Percentiles rank a stretch among this genome's conserved stretches.
Conservation (phyloP, 495 filamentous ascomycete species). For the Annulohypoxylon stygium region DNA sequence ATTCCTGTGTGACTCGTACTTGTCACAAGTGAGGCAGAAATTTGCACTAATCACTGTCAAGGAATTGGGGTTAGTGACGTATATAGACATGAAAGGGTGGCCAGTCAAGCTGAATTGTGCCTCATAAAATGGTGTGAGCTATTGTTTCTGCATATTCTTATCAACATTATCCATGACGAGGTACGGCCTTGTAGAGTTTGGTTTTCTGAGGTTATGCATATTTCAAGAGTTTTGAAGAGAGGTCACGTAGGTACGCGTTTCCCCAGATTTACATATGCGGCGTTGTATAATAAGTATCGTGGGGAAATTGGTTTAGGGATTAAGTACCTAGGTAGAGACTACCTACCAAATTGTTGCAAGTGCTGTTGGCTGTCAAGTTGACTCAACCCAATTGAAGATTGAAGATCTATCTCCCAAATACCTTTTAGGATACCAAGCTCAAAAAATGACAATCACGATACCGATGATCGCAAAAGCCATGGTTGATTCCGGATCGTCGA, state of each 20-base stretch:
- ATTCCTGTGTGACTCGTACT: conserved; percentile 16
- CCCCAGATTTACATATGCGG: background rate
- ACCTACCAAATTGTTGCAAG: background rate
- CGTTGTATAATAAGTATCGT: background rate
- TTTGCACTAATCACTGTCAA: conserved; percentile 30
- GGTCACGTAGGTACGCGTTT: background rate
- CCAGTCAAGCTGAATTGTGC: background rate
- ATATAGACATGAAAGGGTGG: conserved; percentile 3
- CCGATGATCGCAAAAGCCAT: conserved; percentile 1
- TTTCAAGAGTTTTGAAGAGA: background rate
- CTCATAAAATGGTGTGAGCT: background rate
- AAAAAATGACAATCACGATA: background rate
- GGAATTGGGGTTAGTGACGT: conserved; percentile 22
- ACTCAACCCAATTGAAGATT: background rate
- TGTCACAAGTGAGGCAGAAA: conserved; percentile 18
- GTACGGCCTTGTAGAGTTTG: background rate
- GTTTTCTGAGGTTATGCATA: background rate
- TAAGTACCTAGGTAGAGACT: background rate
- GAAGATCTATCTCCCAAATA: background rate
- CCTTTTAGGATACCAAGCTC: background rate
- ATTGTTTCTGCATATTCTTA: background rate
- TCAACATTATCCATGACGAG: conserved; percentile 2
- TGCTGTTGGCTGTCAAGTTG: background rate
- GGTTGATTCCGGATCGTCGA: conserved; percentile 4
- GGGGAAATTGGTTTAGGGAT: conserved; percentile 6